Conservation (phyloP, 331 rosid genomes). For the Acacia concinna region DNA sequence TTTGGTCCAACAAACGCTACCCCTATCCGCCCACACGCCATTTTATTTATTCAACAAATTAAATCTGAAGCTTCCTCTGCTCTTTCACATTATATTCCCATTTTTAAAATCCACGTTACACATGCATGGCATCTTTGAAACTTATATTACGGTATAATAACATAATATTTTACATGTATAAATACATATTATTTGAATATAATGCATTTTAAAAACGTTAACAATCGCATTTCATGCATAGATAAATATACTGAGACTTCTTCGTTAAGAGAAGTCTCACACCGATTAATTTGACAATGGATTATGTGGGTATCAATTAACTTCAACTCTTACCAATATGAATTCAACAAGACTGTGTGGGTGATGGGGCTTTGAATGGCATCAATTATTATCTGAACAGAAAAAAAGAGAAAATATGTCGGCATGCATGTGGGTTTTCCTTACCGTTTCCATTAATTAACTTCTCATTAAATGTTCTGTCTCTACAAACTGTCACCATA, state of each 20-base stretch:
- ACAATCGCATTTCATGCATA: too few relatives aligned
- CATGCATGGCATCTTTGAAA: not conserved
- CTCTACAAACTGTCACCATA: not conserved
- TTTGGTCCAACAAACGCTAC: not conserved
- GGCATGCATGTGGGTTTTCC: constrained; percentile 18
- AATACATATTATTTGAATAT: not conserved
- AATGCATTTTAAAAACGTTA: not conserved
- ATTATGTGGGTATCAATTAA: too few relatives aligned
- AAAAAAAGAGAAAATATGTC: not conserved
- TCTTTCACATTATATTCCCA: not conserved
- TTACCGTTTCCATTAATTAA: not conserved
- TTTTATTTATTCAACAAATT: not conserved
- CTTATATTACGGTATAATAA: not conserved
- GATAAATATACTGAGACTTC: too few relatives aligned
- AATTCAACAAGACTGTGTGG: not conserved
- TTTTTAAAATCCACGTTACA: not conserved
- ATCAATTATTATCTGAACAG: not conserved
- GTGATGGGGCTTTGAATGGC: not conserved
- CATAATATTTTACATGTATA: not conserved
- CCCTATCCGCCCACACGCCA: not conserved
- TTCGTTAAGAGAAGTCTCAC: too few relatives aligned
- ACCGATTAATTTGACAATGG: too few relatives aligned
- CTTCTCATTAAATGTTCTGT: not conserved
- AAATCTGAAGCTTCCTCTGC: not conserved
- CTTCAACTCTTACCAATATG: too few relatives aligned